phyloP scores from a whole-genome alignment of 139 green algal genomes.

The Microglena sp. region DNA sequence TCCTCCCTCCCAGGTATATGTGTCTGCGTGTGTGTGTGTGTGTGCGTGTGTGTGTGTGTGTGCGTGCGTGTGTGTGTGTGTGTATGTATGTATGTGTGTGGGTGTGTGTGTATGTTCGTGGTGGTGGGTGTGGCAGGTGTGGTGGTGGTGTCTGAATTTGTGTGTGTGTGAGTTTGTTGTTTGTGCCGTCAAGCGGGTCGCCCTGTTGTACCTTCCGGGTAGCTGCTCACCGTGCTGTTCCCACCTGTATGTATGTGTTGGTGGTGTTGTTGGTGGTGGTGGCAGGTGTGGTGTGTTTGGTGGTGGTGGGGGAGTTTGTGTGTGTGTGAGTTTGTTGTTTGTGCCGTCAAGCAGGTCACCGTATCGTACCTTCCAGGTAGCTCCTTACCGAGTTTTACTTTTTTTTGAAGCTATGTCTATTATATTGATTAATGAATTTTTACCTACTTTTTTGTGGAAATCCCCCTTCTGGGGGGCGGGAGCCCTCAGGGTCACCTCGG shows the following conservation, averaged over 20 bases:
- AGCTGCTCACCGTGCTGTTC: background rate
- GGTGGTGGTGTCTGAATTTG: background rate
- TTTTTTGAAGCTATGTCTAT: too few species aligned
- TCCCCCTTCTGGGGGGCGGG: too few species aligned
- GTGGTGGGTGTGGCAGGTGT: background rate
- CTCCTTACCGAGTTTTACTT: background rate
- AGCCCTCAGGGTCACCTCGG: too few species aligned
- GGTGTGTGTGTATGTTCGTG: background rate
- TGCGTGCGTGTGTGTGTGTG: background rate
- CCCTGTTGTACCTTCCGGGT: background rate
- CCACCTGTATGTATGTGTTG: background rate
- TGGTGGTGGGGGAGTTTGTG: too few species aligned
- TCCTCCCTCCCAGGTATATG: background rate
- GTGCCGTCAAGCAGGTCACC: background rate
- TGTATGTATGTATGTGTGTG: background rate
- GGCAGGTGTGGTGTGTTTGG: too few species aligned
- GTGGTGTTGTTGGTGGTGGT: too few species aligned
- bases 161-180: background rate
- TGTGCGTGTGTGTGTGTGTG: constrained; percentile 1
- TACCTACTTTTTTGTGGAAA: too few species aligned
- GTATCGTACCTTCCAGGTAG: background rate
- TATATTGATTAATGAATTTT: too few species aligned
- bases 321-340: background rate
- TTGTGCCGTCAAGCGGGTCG: background rate
- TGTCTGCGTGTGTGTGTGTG: background rate